Evolutionary conservation across 169 alveolate genomes (phyloP), one percentile per base, ranked within the genome.

Genomic region (Theileria annulata): DNA sequence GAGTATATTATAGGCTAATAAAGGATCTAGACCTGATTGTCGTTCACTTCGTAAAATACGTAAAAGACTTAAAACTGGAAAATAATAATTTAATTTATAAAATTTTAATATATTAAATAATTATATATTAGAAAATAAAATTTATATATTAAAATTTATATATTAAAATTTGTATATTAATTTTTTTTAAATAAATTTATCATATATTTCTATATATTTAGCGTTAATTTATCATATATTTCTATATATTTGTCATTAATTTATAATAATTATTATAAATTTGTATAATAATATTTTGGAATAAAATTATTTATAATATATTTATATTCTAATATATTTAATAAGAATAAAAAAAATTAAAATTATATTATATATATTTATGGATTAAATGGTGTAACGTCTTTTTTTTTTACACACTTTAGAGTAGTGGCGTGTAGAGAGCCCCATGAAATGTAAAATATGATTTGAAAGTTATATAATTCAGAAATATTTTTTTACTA

Each of bases 1-100:
- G 9, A 9, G 13, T 0, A 0, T 74, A 28, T 6, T 27, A 48
- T 60, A 82, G 88, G 88, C 88, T 15, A 82, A 82, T 68, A 83
- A 82, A 66, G 88, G 88, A 1, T 85, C 88, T 0, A 75, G 84
- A 23, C 88, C 88, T 17, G 85, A 82, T 73, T 82, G 85, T 31
- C 69, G 85, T 13, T 74, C 88, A 21, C 77, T 82, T 6, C 59
- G 88, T 3, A 82, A 75, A 66, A 82, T 82, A 21, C 72, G 88
- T 4, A 82, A 82, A 30, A 66, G 88, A 5, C 88, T 82, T 17
- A 51, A 79, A n/a, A 82, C 88, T n/a, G 88, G 88, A 30, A 74
- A 75, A 73, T 82, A 75, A 69, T 25, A 42, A 28, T 23, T 23
- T 4, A 12, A 60, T 60, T 15, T 60, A 25, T 13, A 13, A 60